Percentiles rank a stretch among this genome's conserved stretches.
phyloP scores from a whole-genome alignment of 2,329 filamentous ascomycete genomes.

The Cyphellophora attinorum region DNA sequence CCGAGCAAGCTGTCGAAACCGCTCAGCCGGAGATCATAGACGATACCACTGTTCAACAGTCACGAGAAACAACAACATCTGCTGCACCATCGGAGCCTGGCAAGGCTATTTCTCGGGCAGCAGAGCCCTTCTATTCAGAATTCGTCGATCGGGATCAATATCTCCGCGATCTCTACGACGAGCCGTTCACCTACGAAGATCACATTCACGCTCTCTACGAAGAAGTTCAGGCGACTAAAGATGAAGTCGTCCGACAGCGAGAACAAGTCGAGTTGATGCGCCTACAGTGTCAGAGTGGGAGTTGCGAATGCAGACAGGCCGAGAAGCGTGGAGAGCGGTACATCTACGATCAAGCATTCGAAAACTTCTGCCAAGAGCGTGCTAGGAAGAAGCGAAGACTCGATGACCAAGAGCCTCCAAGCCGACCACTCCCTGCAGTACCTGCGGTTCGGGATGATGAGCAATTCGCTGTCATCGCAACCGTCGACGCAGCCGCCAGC shows the following conservation, averaged over 20 bases:
- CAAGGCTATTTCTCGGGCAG: background rate
- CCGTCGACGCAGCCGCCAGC: slow-evolving; percentile 12
- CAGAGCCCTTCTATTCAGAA: slow-evolving; percentile 1
- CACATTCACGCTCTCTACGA: slow-evolving; percentile 36
- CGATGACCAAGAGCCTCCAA: slow-evolving; percentile 3
- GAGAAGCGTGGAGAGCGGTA: slow-evolving; percentile 31
- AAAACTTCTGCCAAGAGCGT: slow-evolving; percentile 11
- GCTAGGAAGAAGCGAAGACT: slow-evolving; percentile 12
- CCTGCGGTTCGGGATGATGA: background rate
- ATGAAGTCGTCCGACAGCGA: slow-evolving; percentile 26
- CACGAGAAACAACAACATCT: background rate
- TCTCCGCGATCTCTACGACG: slow-evolving; percentile 1
- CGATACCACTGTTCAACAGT: background rate
- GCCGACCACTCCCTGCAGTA: background rate
- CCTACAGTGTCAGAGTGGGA: slow-evolving; percentile 39
- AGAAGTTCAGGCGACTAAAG: slow-evolving; percentile 41
- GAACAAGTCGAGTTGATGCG: slow-evolving; percentile 36
- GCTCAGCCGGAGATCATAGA: no score
- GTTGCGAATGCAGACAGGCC: slow-evolving; percentile 37
- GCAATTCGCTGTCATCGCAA: background rate
- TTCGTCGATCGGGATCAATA: background rate
- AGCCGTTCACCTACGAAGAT: slow-evolving; percentile 23
- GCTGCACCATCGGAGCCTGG: background rate
- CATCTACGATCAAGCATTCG: slow-evolving; percentile 29
- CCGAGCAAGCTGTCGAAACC: background rate